These are phyloP conservation scores for Xylaria cubensis DNA, from an alignment of 495 filamentous ascomycete species.

Conservation along the genomic window DNA sequence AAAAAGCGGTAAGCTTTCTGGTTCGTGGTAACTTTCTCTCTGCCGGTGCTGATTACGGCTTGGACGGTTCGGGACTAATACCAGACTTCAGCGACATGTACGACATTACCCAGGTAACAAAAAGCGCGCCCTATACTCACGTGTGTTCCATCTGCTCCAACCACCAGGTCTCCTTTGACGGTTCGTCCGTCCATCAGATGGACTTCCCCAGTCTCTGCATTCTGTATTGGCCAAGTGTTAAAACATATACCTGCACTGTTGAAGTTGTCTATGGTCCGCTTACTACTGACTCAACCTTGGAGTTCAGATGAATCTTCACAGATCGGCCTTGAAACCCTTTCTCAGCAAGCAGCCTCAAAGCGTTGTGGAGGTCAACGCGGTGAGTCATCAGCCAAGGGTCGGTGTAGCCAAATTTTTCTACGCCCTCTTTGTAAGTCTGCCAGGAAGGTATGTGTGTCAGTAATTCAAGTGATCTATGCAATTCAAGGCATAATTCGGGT, in stretches of 20 bases:
- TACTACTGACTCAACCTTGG: conserved; percentile 35
- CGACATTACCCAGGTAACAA: not conserved
- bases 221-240: conserved; percentile 29
- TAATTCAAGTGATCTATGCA: not conserved
- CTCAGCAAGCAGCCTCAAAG: conserved; percentile 45
- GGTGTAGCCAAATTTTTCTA: not conserved
- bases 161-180: conserved; percentile 51
- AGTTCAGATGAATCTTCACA: conserved; percentile 43
- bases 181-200: conserved; percentile 44
- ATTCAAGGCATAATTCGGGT: not conserved
- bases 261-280: conserved; percentile 37
- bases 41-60: conserved; percentile 1
- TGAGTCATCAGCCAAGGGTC: conserved; percentile 16
- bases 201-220: conserved; percentile 50
- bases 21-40: not conserved
- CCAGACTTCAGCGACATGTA: not conserved
- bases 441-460: not conserved
- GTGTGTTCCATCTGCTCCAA: conserved; percentile 61
- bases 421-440: not conserved
- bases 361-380: conserved; percentile 32
- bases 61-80: not conserved
- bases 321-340: conserved; percentile 42
- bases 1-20: conserved; percentile 20
- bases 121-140: conserved; percentile 24
- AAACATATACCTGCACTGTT: conserved; percentile 11